Evolutionary conservation across 2,329 filamentous ascomycete genomes (phyloP).

Genomic region (Trichoderma sp.): DNA sequence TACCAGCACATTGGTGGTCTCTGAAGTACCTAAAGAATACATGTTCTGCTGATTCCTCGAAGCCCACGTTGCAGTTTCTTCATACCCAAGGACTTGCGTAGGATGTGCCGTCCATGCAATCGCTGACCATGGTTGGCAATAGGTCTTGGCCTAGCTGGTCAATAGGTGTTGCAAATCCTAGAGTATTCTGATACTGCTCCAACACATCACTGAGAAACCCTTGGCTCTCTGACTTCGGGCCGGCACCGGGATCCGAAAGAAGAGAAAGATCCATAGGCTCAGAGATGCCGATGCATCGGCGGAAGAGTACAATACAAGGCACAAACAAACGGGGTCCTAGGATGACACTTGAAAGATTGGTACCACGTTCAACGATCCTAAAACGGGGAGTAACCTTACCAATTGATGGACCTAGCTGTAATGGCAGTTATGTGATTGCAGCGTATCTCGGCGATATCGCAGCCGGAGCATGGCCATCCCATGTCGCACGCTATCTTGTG

Average conservation of each 20-base stretch:
- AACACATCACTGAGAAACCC: background rate
- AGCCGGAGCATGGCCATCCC: background rate
- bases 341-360: background rate
- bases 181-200: background rate
- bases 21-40: background rate
- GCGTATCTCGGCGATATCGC: background rate
- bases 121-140: too few species aligned
- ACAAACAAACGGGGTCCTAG: slow-evolving; percentile 2
- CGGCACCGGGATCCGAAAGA: background rate
- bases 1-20: background rate
- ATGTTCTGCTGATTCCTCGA: too few species aligned
- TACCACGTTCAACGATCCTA: background rate
- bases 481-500: background rate
- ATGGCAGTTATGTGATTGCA: background rate
- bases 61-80: too few species aligned
- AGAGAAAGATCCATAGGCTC: background rate
- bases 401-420: background rate
- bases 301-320: slow-evolving; percentile 8
- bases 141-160: background rate
- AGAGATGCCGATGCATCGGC: background rate
- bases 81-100: too few species aligned
- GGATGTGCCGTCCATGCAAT: background rate
- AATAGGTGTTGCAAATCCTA: background rate
- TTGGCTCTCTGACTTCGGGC: background rate
- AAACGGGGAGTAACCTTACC: background rate